A percentile compares a stretch with the other conserved stretches of the same genome.
phyloP scores from a whole-genome alignment of 2,329 filamentous ascomycete genomes.

The Cladosporium sp. region DNA sequence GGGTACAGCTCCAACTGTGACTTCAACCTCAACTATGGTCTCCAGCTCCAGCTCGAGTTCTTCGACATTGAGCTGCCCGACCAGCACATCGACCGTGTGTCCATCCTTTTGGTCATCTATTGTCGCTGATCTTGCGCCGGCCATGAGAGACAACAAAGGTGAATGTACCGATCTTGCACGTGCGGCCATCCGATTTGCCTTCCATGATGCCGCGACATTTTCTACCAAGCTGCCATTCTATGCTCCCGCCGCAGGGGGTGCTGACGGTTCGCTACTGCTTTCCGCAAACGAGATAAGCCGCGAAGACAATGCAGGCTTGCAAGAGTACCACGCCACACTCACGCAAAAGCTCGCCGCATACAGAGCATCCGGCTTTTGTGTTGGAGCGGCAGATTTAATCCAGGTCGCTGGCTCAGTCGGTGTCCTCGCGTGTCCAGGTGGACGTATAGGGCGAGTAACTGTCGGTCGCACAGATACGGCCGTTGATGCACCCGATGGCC shows the following conservation, averaged over 20 bases:
- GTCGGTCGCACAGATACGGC: conserved; percentile 51
- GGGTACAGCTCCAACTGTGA: neutral
- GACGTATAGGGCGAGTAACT: conserved; percentile 53
- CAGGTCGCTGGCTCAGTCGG: conserved; percentile 51
- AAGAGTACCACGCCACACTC: conserved; percentile 43
- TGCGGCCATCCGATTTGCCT: conserved; percentile 37
- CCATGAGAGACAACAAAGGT: conserved; percentile 27
- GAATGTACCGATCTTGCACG: conserved; percentile 37
- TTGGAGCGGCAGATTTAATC: conserved; percentile 58
- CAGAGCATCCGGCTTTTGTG: conserved; percentile 23
- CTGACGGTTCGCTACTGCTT: conserved; percentile 45
- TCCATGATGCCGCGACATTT: conserved; percentile 35
- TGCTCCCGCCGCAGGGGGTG: conserved; percentile 38
- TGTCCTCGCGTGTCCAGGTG: conserved; percentile 53
- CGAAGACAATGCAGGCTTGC: conserved; percentile 48
- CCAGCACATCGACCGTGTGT: conserved; percentile 23
- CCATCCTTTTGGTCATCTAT: conserved; percentile 35
- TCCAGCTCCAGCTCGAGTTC: neutral
- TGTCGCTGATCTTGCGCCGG: conserved; percentile 31
- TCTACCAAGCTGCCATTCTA: conserved; percentile 25
- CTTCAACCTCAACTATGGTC: neutral
- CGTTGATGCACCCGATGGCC: conserved; percentile 43
- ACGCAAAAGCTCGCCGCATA: conserved; percentile 40
- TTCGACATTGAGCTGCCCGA: conserved; percentile 17
- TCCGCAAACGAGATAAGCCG: conserved; percentile 38